Evolutionary conservation across 73 alveolate species (phyloP), one percentile per base, ranked within the genome.

Genomic region (Paraurostyla sp.): DNA sequence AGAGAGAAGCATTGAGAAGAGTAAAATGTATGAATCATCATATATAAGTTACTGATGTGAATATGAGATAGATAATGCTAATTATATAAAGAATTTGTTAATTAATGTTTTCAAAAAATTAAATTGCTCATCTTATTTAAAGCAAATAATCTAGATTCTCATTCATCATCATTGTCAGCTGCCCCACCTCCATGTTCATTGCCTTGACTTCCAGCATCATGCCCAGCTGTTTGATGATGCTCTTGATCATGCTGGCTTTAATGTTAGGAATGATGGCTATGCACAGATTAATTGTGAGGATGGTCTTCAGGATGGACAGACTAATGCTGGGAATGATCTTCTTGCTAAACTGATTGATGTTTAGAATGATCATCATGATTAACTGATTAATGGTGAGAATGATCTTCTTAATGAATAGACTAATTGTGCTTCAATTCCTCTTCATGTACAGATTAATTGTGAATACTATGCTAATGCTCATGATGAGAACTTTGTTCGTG

Each of bases 391-490:
- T 46, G 57, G 7, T 63, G 56, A 11, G 58, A 16, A 56, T 13
- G 13, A 56, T 13, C 71, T 15, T 9, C 81, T 63, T 15, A 25
- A 63, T 63, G 81, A 63, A 63, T 25, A 32, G 81, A 63, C 27
- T 63, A 63, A 23, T 63, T 23, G n/a, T 63, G 81, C 58, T 23
- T 7, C 13, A 62, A 63, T 23, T 16, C 48, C 27, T 63, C 56
- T n/a, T n/a, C n/a, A n/a, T n/a, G n/a, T n/a, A n/a, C n/a, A n/a
- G n/a, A n/a, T n/a, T n/a, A n/a, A n/a, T n/a, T n/a, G n/a, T n/a
- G n/a, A n/a, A n/a, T n/a, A 63, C 27, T 9, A 23, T 7, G 58
- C 20, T 25, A n/a, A 30, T 7, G 42, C 16, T 63, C 57, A 63
- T 11, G 48, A 15, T 63, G 29, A 30, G 48, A n/a, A 63, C 29